These are phyloP conservation scores for Apophysomyces variabilis DNA, from an alignment of 371 early-diverging fungal species.

Conservation along the genomic window DNA sequence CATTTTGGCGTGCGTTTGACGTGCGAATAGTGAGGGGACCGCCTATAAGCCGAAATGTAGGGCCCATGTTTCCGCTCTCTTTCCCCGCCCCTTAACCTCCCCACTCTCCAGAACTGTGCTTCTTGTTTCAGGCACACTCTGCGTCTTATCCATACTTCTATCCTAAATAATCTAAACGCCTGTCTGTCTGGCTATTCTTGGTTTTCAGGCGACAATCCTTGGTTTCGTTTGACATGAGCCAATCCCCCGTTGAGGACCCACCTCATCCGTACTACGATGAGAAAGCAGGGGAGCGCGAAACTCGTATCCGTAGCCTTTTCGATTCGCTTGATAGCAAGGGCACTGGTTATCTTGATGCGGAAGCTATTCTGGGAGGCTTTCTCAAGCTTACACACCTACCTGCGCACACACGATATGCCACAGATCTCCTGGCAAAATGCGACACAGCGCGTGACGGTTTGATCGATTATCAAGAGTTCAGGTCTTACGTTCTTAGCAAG, in stretches of 20 bases:
- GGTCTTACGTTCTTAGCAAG: constrained; percentile 69
- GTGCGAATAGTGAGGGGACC: too few species aligned
- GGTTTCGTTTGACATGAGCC: constrained; percentile 7
- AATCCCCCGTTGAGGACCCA: constrained; percentile 14
- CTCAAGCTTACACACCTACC: constrained; percentile 51
- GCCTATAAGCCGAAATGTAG: too few species aligned
- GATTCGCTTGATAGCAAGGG: constrained; percentile 48
- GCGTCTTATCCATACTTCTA: background rate
- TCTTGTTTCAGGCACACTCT: constrained; percentile 6
- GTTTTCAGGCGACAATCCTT: background rate
- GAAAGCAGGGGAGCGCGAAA: constrained; percentile 49
- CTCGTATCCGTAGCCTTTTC: constrained; percentile 51
- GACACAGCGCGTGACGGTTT: constrained; percentile 67
- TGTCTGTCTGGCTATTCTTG: constrained; percentile 4
- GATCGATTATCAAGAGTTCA: constrained; percentile 74
- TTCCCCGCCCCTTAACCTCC: background rate
- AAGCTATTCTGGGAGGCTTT: constrained; percentile 54
- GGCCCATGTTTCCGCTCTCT: background rate
- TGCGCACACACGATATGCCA: constrained; percentile 52
- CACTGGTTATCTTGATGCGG: constrained; percentile 51
- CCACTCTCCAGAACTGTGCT: constrained; percentile 7
- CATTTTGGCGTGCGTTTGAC: too few species aligned
- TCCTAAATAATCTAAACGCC: background rate
- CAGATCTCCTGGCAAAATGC: constrained; percentile 59
- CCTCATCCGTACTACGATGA: constrained; percentile 56